Evolutionary conservation across 2,329 filamentous ascomycete species (phyloP), one percentile per base, ranked within the genome.

Genomic region (Pseudogymnoascus sp.): DNA sequence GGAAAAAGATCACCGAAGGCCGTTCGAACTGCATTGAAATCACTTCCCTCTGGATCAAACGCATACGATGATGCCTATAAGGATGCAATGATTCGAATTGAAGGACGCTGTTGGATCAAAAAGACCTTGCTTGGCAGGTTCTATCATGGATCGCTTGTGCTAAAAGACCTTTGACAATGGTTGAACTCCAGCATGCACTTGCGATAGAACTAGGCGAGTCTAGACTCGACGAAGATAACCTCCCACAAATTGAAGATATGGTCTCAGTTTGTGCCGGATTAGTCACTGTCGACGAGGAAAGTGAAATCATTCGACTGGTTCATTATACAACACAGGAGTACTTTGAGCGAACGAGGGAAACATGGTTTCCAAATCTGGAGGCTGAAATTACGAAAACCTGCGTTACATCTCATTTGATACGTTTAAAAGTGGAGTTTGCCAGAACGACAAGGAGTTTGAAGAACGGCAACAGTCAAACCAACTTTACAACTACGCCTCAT

Each of bases 301-400:
- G 64, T 16, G 29, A 66, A 8, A 67, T 62, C 4, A 62, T 71
- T 21, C 62, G 68, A 14, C 62, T 71, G 5, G 64, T 69, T 10
- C 70, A 71, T 64, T 68, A 67, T 63, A 71, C 40, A 51, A 67
- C 77, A 1, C 75, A 80, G 40, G 73, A 80, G 36, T 81, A 78
- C 66, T 74, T 81, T 47, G 71, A 76, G 45, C 62, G 63, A 34
- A 66, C 37, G 12, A 34, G 12, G 36, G 51, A 63, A n/a, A 23
- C 36, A 18, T 59, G 36, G 61, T 67, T 67, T 51, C 66, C 64
- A 7, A 29, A 59, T 37, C 64, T 64, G 8, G 31, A 67, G n/a
- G 40, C 14, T 34, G 60, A 67, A 23, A 64, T 67, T 16, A 40
- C 61, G 37, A 42, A 14, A 14, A 51, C 29, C 10, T 73, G 72